These are phyloP conservation scores for Monilinia aucupariae DNA, from an alignment of 2,329 filamentous ascomycete species.

Conservation along the genomic window DNA sequence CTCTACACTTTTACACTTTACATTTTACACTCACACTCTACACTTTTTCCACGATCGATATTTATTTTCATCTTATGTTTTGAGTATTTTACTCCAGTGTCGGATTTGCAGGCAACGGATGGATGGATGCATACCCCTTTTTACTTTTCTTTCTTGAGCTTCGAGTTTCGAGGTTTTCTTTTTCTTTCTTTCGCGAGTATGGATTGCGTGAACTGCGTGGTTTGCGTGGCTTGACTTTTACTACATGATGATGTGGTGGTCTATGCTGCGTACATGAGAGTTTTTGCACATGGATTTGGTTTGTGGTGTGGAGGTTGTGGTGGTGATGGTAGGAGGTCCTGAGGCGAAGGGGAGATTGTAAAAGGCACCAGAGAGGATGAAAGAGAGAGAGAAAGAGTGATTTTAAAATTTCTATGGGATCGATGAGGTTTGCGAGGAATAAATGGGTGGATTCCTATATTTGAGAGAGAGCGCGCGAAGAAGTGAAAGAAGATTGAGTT, in stretches of 20 bases:
- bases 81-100: background rate
- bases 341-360: background rate
- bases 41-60: background rate
- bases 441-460: background rate
- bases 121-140: slow-evolving; percentile 9
- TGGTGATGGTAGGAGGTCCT: too few relatives aligned
- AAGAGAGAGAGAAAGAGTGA: too few relatives aligned
- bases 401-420: background rate
- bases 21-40: background rate
- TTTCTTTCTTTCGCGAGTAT: background rate
- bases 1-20: background rate
- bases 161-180: background rate
- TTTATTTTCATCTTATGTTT: slow-evolving; percentile 1
- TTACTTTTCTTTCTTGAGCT: background rate
- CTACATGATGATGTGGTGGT: background rate
- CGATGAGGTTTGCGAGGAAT: background rate
- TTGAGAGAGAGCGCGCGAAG: background rate
- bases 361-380: too few relatives aligned
- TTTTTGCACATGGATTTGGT: background rate
- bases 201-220: background rate
- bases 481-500: background rate
- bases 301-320: background rate
- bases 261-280: background rate
- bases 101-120: background rate
- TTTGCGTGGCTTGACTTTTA: background rate